Base-by-base conservation (phyloP, 805 yeast species). In the Diddensiella transvaalensis region DNA sequence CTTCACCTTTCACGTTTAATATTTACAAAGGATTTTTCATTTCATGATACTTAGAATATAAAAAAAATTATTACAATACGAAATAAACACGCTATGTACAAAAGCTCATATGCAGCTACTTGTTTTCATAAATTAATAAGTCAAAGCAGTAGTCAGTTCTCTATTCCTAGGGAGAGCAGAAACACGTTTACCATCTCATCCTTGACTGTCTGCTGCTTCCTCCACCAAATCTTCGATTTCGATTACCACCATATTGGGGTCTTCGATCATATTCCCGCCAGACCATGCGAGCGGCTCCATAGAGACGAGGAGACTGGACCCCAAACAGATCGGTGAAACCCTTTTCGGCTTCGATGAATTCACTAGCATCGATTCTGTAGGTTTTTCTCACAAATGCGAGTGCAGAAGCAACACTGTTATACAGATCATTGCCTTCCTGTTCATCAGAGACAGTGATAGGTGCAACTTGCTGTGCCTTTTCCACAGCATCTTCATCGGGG, bases 271-370 rank as follows among this genome's bases (percentile, higher is more conserved):
- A 8, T 8, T 8, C 17, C 38, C 8, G 15, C 38, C 38, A 35
- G 17, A 17, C 21, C 21, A 6, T 8, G 15, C 38, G 15, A n/a
- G 38, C 38, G 17, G 15, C 8, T 17, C 38, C 38, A 35, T n/a
- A 35, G 15, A 35, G 38, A 13, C 38, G 32, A n/a, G 61, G 54
- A 22, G 47, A 18, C 18, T 50, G 55, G 8, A 57, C 52, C 2
- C 63, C 64, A 24, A 55, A 46, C 32, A 62, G 48, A 36, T 55
- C 48, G 2, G 52, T 61, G 37, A 61, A 62, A 2, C 58, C 56
- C 39, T 48, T 42, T 56, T 60, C 59, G 48, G 55, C 65, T 18
- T 50, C 33, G 40, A 60, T 15, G 40, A 54, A 62, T 36, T 50
- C 50, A 3, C 42, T 21, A 5, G 58, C 26, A 4, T 50, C 49